Conservation (phyloP, 306 rosid genomes). For the Castanopsis chinensis region DNA sequence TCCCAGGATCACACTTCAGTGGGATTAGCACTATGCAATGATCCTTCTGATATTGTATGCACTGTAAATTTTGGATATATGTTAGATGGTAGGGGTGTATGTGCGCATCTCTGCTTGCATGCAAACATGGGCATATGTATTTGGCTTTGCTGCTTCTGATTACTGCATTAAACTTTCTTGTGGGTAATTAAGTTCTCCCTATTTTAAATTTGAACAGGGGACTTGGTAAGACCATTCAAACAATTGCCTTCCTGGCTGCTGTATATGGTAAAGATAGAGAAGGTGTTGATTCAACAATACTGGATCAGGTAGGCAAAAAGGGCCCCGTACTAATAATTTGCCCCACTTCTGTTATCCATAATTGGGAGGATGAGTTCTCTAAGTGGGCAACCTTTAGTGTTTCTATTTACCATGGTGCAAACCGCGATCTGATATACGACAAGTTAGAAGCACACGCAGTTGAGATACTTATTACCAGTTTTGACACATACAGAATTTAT, state of each 20-base stretch:
- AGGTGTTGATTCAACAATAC: slow-evolving; percentile 7
- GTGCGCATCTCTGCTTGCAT: neutral
- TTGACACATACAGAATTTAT: slow-evolving; percentile 82
- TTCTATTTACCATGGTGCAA: slow-evolving; percentile 79
- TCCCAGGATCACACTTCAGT: neutral
- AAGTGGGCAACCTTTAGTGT: slow-evolving; percentile 85
- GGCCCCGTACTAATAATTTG: slow-evolving; percentile 76
- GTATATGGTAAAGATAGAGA: slow-evolving; percentile 70
- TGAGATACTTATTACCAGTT: slow-evolving; percentile 89
- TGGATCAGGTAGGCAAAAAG: slow-evolving; percentile 32
- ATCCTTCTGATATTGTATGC: neutral
- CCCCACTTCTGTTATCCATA: slow-evolving; percentile 84
- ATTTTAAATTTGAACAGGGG: slow-evolving; percentile 64
- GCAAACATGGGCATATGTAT: neutral
- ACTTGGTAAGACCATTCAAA: slow-evolving; percentile 91
- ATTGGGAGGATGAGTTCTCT: slow-evolving; percentile 91
- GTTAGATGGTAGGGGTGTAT: neutral
- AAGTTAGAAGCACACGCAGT: slow-evolving; percentile 52
- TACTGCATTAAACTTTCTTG: neutral
- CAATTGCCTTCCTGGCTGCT: slow-evolving; percentile 93
- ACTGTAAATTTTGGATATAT: neutral
- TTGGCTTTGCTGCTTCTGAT: neutral
- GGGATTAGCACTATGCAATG: neutral
- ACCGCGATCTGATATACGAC: slow-evolving; percentile 70
- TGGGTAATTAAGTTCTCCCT: slow-evolving; percentile 20